phyloP scores from a whole-genome alignment of 345 rosid genomes.

The Bretschneidera sinensis region DNA sequence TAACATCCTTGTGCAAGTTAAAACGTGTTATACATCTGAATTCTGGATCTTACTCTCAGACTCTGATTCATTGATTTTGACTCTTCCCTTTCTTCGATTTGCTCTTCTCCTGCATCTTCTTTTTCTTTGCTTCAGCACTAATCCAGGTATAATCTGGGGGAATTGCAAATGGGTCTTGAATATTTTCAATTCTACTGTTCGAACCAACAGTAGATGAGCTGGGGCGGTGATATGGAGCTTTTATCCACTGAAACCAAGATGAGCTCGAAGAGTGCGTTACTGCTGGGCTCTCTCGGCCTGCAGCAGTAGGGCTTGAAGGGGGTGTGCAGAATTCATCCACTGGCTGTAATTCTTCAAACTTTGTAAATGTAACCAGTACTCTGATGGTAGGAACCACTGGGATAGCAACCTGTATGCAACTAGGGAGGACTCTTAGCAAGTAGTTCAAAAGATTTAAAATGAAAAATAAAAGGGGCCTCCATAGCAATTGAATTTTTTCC shows the following conservation, averaged over 20 bases:
- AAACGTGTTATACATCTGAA: conserved; percentile 23
- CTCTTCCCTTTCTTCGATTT: conserved; percentile 60
- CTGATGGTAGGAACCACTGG: conserved; percentile 95
- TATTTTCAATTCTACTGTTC: conserved; percentile 49
- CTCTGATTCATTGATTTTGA: conserved; percentile 42
- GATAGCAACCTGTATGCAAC: conserved; percentile 71
- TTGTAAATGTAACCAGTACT: conserved; percentile 83
- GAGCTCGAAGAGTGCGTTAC: conserved; percentile 37
- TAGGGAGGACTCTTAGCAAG: neutral
- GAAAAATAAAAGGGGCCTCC: too few species aligned
- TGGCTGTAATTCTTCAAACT: conserved; percentile 84
- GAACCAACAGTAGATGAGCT: conserved; percentile 38
- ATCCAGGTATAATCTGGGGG: conserved; percentile 80
- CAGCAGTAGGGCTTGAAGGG: conserved; percentile 70
- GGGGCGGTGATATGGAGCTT: conserved; percentile 65
- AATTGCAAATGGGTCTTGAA: conserved; percentile 73
- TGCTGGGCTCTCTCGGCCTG: conserved; percentile 65
- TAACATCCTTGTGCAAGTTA: conserved; percentile 19
- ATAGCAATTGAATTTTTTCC: too few species aligned
- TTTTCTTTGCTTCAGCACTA: conserved; percentile 77
- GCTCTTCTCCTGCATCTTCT: conserved; percentile 87
- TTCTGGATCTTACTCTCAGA: neutral
- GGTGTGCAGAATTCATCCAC: conserved; percentile 86
- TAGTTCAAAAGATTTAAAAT: neutral
- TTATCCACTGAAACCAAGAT: conserved; percentile 96